A percentile compares a stretch with the other conserved stretches of the same genome.
Conservation (phyloP, 2,329 filamentous ascomycete species). For the Aspergillus caelatus region DNA sequence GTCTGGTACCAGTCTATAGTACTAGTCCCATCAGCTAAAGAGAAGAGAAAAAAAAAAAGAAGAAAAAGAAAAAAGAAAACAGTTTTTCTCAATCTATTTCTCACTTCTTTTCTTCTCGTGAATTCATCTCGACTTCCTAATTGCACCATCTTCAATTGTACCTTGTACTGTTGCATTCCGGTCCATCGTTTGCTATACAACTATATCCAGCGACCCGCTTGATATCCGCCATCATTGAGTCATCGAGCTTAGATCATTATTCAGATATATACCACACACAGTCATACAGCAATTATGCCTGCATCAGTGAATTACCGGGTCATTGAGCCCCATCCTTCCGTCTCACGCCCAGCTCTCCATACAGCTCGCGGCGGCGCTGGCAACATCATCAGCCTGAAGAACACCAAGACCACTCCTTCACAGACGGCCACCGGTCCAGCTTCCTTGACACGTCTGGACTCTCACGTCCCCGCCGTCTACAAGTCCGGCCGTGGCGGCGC, state of each 20-base stretch:
- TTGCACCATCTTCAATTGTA: background rate
- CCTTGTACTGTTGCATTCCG: background rate
- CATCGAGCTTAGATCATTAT: constrained; percentile 2
- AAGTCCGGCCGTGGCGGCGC: constrained; percentile 57
- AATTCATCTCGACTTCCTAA: constrained; percentile 16
- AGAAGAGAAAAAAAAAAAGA: constrained; percentile 12
- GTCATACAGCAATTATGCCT: constrained; percentile 31
- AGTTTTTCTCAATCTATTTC: constrained; percentile 1
- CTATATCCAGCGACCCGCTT: background rate
- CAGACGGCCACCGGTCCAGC: constrained; percentile 48
- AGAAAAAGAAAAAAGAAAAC: constrained; percentile 16
- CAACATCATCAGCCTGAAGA: constrained; percentile 58
- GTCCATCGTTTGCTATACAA: constrained; percentile 1
- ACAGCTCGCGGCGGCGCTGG: constrained; percentile 62
- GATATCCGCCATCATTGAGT: background rate
- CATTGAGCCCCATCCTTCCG: constrained; percentile 64
- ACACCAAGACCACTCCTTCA: constrained; percentile 54
- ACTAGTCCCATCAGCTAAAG: constrained; percentile 18
- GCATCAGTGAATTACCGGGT: constrained; percentile 53
- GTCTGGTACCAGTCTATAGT: constrained; percentile 19
- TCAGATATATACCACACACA: background rate
- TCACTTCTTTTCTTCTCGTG: background rate
- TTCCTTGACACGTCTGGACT: constrained; percentile 54
- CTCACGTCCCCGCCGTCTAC: constrained; percentile 44
- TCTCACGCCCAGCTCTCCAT: constrained; percentile 55